These are phyloP conservation scores for Hordeum pubiflorum DNA, from an alignment of 202 grass and related monocot species.

Conservation along the genomic window DNA sequence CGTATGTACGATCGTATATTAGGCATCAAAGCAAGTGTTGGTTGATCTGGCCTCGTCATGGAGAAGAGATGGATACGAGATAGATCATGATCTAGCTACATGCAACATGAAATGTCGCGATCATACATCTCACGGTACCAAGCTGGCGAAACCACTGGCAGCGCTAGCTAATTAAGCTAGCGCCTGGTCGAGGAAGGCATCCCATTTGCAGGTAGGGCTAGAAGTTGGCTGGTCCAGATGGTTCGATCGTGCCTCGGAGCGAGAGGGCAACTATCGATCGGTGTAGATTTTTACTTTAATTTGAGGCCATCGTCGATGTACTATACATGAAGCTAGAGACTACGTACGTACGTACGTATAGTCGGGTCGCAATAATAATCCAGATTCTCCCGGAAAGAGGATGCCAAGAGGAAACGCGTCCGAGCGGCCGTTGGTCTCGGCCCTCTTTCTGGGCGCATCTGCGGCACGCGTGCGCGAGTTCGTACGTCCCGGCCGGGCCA, in stretches of 20 bases:
- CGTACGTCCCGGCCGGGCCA: neutral
- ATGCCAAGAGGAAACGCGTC: conserved; percentile 34
- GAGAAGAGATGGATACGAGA: neutral
- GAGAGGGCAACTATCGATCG: neutral
- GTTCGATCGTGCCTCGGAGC: neutral
- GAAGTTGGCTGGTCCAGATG: neutral
- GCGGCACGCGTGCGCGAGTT: conserved; percentile 32
- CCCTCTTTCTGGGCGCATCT: conserved; percentile 30
- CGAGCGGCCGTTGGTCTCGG: neutral
- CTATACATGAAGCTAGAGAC: neutral
- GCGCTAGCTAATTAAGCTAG: neutral
- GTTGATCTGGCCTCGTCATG: neutral
- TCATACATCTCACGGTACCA: neutral
- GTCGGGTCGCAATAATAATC: neutral
- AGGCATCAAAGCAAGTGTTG: neutral
- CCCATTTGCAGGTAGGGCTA: neutral
- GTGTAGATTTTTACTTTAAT: neutral
- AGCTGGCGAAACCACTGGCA: neutral
- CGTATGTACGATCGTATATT: too few species aligned
- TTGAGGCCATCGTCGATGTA: neutral
- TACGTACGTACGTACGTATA: neutral
- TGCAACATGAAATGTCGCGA: neutral
- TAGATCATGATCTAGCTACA: neutral
- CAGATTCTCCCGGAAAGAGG: conserved; percentile 19
- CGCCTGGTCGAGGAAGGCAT: neutral